Evolutionary conservation across 305 asterid species (phyloP).

Genomic region (Rubia tinctorum): DNA sequence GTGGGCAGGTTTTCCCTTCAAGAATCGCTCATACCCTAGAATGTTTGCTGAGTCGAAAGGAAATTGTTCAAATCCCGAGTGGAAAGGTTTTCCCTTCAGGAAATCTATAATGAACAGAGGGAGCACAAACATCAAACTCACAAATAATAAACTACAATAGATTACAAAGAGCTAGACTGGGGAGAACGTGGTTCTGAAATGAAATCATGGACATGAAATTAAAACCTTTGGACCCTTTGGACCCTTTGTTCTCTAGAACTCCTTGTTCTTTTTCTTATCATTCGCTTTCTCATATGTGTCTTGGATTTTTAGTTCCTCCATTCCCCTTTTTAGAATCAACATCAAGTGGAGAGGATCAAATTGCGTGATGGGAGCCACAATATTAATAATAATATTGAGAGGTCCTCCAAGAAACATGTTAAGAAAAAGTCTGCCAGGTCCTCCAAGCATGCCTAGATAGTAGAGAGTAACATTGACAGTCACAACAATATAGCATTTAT

Average conservation of each 20-base stretch:
- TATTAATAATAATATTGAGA: no score
- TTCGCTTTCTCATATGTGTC: conserved; percentile 59
- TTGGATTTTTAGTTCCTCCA: conserved; percentile 53
- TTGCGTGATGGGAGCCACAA: no score
- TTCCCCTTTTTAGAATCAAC: conserved; percentile 65
- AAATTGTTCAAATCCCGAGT: no score
- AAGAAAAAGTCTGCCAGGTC: conserved; percentile 88
- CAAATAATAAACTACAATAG: conserved; percentile 12
- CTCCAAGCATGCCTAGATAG: conserved; percentile 66
- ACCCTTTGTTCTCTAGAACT: conserved; percentile 34
- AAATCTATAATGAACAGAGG: no score
- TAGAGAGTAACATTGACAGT: conserved; percentile 19
- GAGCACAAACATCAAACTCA: conserved; percentile 10
- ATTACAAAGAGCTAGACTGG: not conserved
- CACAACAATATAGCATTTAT: not conserved
- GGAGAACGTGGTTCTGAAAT: conserved; percentile 4
- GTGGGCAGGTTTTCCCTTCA: no score
- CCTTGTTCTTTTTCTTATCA: conserved; percentile 81
- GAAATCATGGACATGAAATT: conserved; percentile 14
- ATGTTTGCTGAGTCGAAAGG: no score
- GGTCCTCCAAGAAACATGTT: no score
- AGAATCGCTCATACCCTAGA: no score
- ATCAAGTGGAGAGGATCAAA: no score
- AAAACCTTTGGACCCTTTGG: conserved; percentile 79
- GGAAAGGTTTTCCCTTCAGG: no score